Percentiles rank a stretch among this genome's conserved stretches.
Evolutionary conservation across 1,139 yeast genomes (phyloP).

Genomic region (Blastobotrys proliferans): DNA sequence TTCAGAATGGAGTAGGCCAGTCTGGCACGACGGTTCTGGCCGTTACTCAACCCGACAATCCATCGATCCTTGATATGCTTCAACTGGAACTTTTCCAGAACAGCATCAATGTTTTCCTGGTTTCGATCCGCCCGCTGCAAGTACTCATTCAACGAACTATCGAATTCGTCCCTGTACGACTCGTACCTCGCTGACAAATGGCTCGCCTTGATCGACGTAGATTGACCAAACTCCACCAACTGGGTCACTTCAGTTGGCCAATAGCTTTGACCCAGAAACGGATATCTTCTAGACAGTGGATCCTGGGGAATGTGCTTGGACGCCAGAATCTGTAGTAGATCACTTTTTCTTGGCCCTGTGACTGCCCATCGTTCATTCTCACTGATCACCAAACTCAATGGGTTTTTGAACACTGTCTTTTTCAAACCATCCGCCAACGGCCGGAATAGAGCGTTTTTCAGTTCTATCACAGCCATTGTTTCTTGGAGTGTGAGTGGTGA

Average conservation of each 20-base stretch:
- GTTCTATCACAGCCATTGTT: slow-evolving; percentile 16
- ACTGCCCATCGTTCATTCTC: slow-evolving; percentile 47
- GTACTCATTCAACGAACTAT: slow-evolving; percentile 65
- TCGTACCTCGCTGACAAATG: slow-evolving; percentile 90
- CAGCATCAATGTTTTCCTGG: slow-evolving; percentile 36
- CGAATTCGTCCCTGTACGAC: slow-evolving; percentile 76
- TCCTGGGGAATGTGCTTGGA: slow-evolving; percentile 51
- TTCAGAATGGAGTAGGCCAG: slow-evolving; percentile 68
- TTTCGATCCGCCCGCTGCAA: slow-evolving; percentile 39
- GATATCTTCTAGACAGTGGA: slow-evolving; percentile 51
- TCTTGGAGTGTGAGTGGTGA: not conserved
- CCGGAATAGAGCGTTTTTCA: slow-evolving; percentile 24
- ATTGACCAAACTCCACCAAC: slow-evolving; percentile 66
- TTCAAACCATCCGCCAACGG: slow-evolving; percentile 21
- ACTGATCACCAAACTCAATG: slow-evolving; percentile 32
- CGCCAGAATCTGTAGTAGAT: slow-evolving; percentile 42
- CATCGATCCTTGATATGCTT: slow-evolving; percentile 60
- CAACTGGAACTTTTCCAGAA: slow-evolving; percentile 53
- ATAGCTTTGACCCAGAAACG: slow-evolving; percentile 41
- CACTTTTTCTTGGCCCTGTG: slow-evolving; percentile 46
- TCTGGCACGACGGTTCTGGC: slow-evolving; percentile 87
- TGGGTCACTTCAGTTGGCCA: slow-evolving; percentile 49
- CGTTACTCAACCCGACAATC: slow-evolving; percentile 86
- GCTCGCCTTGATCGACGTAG: slow-evolving; percentile 52
- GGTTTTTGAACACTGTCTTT: slow-evolving; percentile 23